These are phyloP conservation scores for Trichomonas vaginalis DNA, from an alignment of 208 protist genomes.

Conservation along the genomic window DNA sequence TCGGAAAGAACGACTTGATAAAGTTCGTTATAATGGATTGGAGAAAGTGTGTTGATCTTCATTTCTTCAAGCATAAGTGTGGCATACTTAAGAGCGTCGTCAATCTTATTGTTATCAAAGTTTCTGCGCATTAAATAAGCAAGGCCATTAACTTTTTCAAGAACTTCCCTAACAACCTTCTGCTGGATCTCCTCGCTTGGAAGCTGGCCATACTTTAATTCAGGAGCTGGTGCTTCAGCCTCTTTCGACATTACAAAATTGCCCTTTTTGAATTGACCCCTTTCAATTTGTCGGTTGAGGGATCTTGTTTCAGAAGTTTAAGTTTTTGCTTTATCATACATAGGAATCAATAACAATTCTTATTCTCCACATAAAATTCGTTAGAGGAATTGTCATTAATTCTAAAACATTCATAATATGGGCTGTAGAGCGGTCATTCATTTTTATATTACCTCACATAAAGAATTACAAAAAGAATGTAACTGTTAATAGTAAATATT, in stretches of 20 bases:
- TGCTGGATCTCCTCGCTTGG: neutral
- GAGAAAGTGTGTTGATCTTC: neutral
- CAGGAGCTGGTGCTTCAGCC: neutral
- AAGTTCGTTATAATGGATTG: slow-evolving; percentile 3
- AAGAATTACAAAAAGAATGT: too few relatives aligned
- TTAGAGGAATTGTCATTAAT: too few relatives aligned
- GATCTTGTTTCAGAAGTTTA: too few relatives aligned
- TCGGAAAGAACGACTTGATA: neutral
- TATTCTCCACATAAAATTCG: too few relatives aligned
- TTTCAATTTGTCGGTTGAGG: too few relatives aligned
- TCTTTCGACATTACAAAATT: neutral
- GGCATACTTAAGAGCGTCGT: neutral
- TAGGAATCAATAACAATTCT: too few relatives aligned
- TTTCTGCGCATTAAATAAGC: neutral
- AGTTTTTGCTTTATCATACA: too few relatives aligned
- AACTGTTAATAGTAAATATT: too few relatives aligned
- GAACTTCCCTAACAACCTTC: neutral
- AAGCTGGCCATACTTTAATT: neutral
- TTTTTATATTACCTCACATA: too few relatives aligned
- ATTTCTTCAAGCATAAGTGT: neutral
- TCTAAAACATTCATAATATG: too few relatives aligned
- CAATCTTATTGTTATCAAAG: neutral
- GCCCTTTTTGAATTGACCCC: too few relatives aligned
- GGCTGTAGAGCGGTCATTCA: too few relatives aligned
- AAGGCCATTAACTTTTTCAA: neutral